A percentile compares a stretch with the other conserved stretches of the same genome.
Evolutionary conservation across 2,329 filamentous ascomycete genomes (phyloP).

Genomic region (Colletotrichum melonis): DNA sequence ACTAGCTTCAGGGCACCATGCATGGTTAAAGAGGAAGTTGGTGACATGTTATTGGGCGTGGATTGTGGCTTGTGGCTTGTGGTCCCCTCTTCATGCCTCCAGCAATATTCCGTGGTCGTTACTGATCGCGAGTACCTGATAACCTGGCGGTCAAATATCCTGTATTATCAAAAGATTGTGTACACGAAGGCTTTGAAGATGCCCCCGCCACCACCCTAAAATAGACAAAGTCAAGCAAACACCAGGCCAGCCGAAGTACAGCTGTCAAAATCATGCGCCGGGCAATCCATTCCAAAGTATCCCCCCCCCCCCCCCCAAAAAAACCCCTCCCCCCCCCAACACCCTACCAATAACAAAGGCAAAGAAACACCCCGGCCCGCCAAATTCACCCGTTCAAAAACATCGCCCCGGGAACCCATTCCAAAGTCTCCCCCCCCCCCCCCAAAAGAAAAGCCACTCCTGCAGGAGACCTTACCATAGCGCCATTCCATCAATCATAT

Average conservation of each 20-base stretch:
- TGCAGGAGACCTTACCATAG: not conserved
- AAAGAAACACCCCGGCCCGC: no score
- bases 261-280: not conserved
- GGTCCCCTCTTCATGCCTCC: not conserved
- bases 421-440: not conserved
- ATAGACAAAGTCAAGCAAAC: not conserved
- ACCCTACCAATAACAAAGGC: no score
- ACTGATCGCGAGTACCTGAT: not conserved
- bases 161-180: not conserved
- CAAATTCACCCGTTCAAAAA: no score
- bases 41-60: not conserved
- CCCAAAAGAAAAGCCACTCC: not conserved
- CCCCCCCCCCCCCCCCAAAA: not conserved
- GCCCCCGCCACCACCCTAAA: not conserved
- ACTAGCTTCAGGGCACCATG: not conserved
- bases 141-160: not conserved
- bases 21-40: not conserved
- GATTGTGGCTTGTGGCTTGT: not conserved
- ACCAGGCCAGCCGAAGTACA: not conserved
- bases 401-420: no score
- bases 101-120: not conserved
- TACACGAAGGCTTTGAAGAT: not conserved
- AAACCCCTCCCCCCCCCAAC: no score
- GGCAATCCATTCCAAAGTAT: not conserved
- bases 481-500: constrained; percentile 3